Base-by-base conservation (phyloP, 371 early-diverging fungal genomes). In the Thermomucor indicae-seudaticae region DNA sequence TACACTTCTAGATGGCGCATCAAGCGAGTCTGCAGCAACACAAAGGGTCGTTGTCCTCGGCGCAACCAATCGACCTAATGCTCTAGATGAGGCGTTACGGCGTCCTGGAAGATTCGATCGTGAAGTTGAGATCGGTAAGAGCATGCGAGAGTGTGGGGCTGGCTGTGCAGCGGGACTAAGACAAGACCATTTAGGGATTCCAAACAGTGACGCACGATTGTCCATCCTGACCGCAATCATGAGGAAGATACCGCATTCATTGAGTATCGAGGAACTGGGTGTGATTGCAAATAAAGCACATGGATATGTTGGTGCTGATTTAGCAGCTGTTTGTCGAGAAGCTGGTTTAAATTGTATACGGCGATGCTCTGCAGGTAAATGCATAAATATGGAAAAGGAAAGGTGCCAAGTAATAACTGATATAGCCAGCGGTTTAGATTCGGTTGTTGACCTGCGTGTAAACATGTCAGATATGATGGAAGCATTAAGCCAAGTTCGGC, bases 271-370 rank as follows among this genome's bases (percentile, higher is more conserved):
- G 0, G 78, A 96, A 14, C 40, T 96, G 2, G 59, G 60, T 0
- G 38, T 56, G 0, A 46, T 98, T 17, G 85, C 97, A 0, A 74
- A 69, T 1, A 67, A 63, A 37, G 76, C 91, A 0, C 96, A 98
- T 58, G 99, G 98, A 0, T 99, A 90, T 67, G 96, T 97, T 24
- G 99, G 99, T n/a, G 99, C 99, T 0, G 99, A 99, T 75, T 62
- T 99, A 23, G 87, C 89, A 0, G 89, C 89, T 6, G 78, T 96
- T 1, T 80, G 86, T 50, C 76, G 90, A 20, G 96, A 97, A 55
- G 96, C 97, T 3, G 95, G 93, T 6, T 51, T 96, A 5, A 78
- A 78, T 30, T 87, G 93, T 19, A 89, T 98, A 17, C 67, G 86
- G 53, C 63, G 89, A 22, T 68, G 66, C 38, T 68, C 78, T 49